Evolutionary conservation across 1,139 yeast genomes (phyloP).

Genomic region (Suhomyces coccinellae): DNA sequence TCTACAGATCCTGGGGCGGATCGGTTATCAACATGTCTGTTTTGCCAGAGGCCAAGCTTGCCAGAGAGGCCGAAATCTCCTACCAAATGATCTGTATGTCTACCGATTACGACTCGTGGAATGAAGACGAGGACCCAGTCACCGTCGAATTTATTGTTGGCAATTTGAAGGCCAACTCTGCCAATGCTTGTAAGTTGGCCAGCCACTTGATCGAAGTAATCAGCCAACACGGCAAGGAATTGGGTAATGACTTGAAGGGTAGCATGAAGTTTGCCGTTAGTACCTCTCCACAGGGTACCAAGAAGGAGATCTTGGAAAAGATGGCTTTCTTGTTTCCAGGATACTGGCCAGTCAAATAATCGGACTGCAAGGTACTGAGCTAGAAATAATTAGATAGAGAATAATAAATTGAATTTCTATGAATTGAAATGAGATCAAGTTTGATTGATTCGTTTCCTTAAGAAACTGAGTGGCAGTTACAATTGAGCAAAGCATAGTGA

Average conservation of each 20-base stretch:
- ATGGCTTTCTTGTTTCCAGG: slow-evolving; percentile 92
- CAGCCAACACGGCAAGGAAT: slow-evolving; percentile 53
- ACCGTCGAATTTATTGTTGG: slow-evolving; percentile 96
- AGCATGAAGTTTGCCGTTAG: slow-evolving; percentile 79
- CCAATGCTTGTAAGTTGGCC: slow-evolving; percentile 80
- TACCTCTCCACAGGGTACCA: slow-evolving; percentile 75
- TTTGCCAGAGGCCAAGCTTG: slow-evolving; percentile 92
- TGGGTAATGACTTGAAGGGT: slow-evolving; percentile 73
- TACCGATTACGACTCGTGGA: slow-evolving; percentile 98
- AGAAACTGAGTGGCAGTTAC: no score
- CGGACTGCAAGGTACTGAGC: no score
- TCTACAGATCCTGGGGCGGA: slow-evolving; percentile 91
- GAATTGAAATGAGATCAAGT: no score
- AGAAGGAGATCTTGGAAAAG: slow-evolving; percentile 70
- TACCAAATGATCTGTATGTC: slow-evolving; percentile 99
- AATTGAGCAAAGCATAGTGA: no score
- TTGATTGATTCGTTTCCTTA: no score
- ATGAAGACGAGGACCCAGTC: slow-evolving; percentile 90
- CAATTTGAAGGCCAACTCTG: slow-evolving; percentile 82
- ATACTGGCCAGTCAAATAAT: slow-evolving; percentile 58
- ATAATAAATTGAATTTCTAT: no score
- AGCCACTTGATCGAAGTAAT: slow-evolving; percentile 65
- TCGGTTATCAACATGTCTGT: slow-evolving; percentile 95
- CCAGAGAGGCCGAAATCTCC: slow-evolving; percentile 94
- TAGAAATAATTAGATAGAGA: no score